Evolutionary conservation across 768 basidiomycete species (phyloP), one percentile per base, ranked within the genome.

Genomic region (Termitomyces sp.): DNA sequence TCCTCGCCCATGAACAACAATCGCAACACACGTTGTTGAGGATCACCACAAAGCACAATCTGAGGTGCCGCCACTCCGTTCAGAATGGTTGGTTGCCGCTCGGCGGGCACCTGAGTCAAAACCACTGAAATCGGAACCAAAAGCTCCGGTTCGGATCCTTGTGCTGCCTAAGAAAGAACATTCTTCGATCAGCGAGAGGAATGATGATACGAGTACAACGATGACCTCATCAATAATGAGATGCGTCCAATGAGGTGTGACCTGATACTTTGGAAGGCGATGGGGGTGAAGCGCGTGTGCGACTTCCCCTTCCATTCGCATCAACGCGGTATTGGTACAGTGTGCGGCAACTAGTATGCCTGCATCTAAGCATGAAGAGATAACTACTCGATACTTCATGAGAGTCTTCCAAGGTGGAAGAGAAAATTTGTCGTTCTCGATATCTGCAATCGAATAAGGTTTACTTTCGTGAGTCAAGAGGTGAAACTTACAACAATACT

Each of bases 61-160:
- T 81, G 80, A 12, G 81, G 63, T 4, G 65, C 55, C 26, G 62
- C 30, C n/a, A 55, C 60, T 18, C 9, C 38, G 28, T 50, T 48
- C 16, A 50, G 50, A 16, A 43, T 47, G 18, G 20, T 32, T 20
- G 49, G 61, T 23, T 44, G 47, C 38, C 52, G 64, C 55, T 58
- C 53, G 10, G 58, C 40, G 55, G 61, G 61, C 49, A 54, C 50
- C n/a, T 68, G 64, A 8, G 73, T 69, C 13, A 76, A 62, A 28
- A 81, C 77, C 2, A 80, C 79, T 7, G 79, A 79, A n/a, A 81
- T 79, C 1, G 81, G 79, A 20, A 81, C 73, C 48, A 77, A 65
- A 28, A 81, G 72, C 60, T 81, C 81, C 9, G 81, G 80, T 62
- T 82, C 81, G 13, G 79, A 79, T 8, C 79, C 80, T 74, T 82